Evolutionary conservation across 129 eudicot species (phyloP).

Genomic region (Scalesia atractyloides): DNA sequence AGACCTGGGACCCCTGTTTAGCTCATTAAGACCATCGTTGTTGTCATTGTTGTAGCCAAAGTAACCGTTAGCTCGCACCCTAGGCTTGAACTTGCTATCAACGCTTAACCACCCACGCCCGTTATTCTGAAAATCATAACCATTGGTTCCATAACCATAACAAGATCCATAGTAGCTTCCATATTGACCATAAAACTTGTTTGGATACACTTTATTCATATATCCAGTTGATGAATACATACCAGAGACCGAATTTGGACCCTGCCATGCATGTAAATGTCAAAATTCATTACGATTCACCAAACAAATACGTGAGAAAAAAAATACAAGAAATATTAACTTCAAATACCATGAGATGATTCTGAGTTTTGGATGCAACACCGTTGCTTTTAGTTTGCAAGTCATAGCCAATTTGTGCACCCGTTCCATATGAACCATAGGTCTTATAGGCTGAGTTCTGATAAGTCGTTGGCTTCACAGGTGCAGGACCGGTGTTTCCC

Average conservation of each 20-base stretch:
- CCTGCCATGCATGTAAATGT: slow-evolving; percentile 18
- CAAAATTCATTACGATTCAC: no score
- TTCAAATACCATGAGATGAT: slow-evolving; percentile 49
- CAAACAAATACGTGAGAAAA: no score
- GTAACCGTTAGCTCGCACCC: slow-evolving; percentile 61
- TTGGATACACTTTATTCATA: slow-evolving; percentile 55
- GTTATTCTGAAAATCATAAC: slow-evolving; percentile 46
- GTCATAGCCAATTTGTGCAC: slow-evolving; percentile 48
- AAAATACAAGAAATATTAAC: background rate
- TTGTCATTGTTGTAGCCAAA: slow-evolving; percentile 59
- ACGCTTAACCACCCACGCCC: slow-evolving; percentile 66
- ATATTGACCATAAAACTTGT: slow-evolving; percentile 50
- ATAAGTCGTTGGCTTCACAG: slow-evolving; percentile 37
- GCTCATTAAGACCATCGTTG: slow-evolving; percentile 75
- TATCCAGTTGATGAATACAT: slow-evolving; percentile 48
- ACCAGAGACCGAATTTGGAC: slow-evolving; percentile 52
- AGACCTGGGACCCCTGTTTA: slow-evolving; percentile 79
- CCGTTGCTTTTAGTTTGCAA: slow-evolving; percentile 37
- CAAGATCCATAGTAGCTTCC: slow-evolving; percentile 55
- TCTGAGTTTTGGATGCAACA: slow-evolving; percentile 52
- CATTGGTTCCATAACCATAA: slow-evolving; percentile 52
- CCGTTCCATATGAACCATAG: slow-evolving; percentile 46
- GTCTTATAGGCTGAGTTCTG: slow-evolving; percentile 44
- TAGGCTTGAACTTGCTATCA: slow-evolving; percentile 68
- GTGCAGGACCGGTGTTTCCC: slow-evolving; percentile 40